Base-by-base conservation (phyloP, 2,329 filamentous ascomycete species). In the Leptodontidium sp. region DNA sequence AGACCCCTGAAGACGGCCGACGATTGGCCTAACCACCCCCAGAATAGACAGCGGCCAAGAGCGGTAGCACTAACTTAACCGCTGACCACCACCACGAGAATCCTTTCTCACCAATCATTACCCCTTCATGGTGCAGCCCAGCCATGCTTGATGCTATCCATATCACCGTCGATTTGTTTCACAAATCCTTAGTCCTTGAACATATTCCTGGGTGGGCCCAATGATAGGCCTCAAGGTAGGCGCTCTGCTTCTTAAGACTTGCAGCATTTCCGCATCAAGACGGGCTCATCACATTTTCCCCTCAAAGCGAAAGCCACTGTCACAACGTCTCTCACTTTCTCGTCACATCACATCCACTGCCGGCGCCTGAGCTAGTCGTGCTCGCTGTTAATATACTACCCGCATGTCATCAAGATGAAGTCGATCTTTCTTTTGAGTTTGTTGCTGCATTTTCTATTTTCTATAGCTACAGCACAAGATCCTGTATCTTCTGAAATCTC, bases 141-240 rank as follows among this genome's bases (percentile, higher is more conserved):
- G 40, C 49, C n/a, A 29, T 55, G 66, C 63, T 61, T 62, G 64
- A 58, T 68, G 62, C 66, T 69, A 61, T 63, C 57, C 67, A 53
- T 50, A 63, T 62, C 67, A 65, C 71, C 79, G 50, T 26, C 64
- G 83, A 5, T 67, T 40, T 35, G 69, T 72, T 72, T 74, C 69
- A 71, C 24, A 69, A 57, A 55, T 35, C 43, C 59, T 64, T 70
- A 65, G 59, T 40, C 14, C 43, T 57, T 47, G 52, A 64, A 61
- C 38, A 66, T 61, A 67, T 66, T 40, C 63, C 15, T 57, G 40
- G 8, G 53, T 47, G 55, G 74, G 65, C 75, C 75, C 75, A 77
- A 76, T 77, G 59, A 73, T 69, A 70, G 74, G 68, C 75, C 71
- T 40, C 24, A 65, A 62, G 66, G 68, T 71, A 73, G 64, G 65